Evolutionary conservation across 192 early-diverging fungal species (phyloP).

Genomic region (Backusella liffmaniae): DNA sequence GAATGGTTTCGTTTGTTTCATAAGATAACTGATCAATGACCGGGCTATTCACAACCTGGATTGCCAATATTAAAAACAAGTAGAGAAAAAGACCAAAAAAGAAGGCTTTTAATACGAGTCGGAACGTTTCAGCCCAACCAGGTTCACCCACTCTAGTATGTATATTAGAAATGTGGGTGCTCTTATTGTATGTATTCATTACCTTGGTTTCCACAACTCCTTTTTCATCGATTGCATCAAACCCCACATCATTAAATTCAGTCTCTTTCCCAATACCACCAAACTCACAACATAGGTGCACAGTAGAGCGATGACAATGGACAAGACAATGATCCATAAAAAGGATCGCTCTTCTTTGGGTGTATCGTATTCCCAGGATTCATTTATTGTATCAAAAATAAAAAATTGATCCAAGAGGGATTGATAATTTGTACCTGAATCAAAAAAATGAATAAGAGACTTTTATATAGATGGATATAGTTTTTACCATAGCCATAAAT

Average conservation of each 20-base stretch:
- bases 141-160: background rate
- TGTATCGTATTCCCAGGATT: background rate
- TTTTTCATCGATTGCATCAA: background rate
- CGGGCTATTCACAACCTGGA: background rate
- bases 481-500: background rate
- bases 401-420: background rate
- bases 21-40: slow-evolving; percentile 5
- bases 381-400: background rate
- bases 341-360: background rate
- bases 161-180: background rate
- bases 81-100: slow-evolving; percentile 9
- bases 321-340: background rate
- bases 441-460: background rate
- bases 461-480: background rate
- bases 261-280: background rate
- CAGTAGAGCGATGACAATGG: background rate
- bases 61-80: background rate
- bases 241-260: background rate
- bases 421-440: slow-evolving; percentile 8
- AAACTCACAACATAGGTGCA: background rate
- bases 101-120: background rate
- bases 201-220: slow-evolving; percentile 13
- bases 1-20: background rate
- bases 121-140: background rate
- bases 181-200: background rate